Base-by-base conservation (phyloP, 768 basidiomycete species). In the Mycena venus region DNA sequence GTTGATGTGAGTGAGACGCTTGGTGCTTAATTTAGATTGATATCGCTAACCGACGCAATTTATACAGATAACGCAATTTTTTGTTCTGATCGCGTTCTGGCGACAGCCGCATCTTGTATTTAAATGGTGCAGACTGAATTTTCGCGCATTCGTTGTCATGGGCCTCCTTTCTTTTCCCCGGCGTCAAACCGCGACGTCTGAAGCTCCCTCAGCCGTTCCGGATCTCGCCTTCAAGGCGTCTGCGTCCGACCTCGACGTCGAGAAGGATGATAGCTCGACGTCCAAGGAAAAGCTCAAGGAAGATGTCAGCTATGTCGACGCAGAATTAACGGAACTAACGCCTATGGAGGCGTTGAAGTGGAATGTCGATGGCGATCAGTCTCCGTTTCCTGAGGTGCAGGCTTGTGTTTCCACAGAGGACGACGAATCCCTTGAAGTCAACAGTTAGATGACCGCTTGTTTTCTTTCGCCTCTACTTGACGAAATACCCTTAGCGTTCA, bases 401-500 rank as follows among this genome's bases (percentile, higher is more conserved):
- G 67, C 67, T 27, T 68, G 67, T 69, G 68, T 69, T 25, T 61
- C 47, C 25, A 69, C 59, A 11, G 67, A 68, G 17, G 67, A 69
- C 23, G 68, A 61, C 68, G 34, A 59, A 21, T 29, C 68, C 15
- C 59, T 69, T 10, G 58, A 69, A 53, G 68, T 61, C 23, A 69
- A 69, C 36, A 69, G 56, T 68, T 4, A 44, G 67, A 31, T 31
- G 9, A 42, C 12, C 12, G 7, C 58, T 44, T 3, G 7, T 44
- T 4, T 12, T 31, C 29, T 15, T 14, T 25, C 19, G 44, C 31
- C 14, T 17, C 3, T 42, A 5, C 34, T 53, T 68, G 29, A 68
- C 66, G 25, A 21, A 17, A 47, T n/a, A 4, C 19, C 44, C 38
- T 10, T 21, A 59, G 67, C 68, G 8, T 69, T 69, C 59, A 69